Conservation (phyloP, 192 early-diverging fungal genomes). For the Podila epicladia region DNA sequence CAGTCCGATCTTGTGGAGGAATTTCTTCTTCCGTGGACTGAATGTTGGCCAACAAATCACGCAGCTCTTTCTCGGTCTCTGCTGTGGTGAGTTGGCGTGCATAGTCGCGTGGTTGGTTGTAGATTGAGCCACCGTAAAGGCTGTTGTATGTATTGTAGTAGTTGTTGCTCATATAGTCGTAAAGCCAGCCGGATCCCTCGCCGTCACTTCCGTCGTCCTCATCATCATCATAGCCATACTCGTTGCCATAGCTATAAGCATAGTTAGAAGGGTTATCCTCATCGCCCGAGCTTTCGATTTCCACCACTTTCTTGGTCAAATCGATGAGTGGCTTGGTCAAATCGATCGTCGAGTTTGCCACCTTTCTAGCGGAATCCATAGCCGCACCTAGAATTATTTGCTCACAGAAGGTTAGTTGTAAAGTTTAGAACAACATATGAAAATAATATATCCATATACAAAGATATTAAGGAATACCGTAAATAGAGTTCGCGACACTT, state of each 20-base stretch:
- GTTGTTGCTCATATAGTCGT: not conserved
- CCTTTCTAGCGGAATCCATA: not conserved
- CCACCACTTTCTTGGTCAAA: slow-evolving; percentile 27
- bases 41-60: slow-evolving; percentile 47
- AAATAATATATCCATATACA: no score
- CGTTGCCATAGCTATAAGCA: not conserved
- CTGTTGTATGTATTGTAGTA: not conserved
- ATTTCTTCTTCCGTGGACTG: slow-evolving; percentile 42
- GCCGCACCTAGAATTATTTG: slow-evolving; percentile 1
- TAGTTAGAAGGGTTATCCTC: slow-evolving; percentile 6
- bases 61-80: slow-evolving; percentile 47
- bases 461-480: no score
- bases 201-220: not conserved
- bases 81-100: slow-evolving; percentile 7
- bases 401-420: not conserved
- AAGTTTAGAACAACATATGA: slow-evolving; percentile 5
- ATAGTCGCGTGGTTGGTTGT: not conserved
- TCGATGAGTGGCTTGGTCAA: slow-evolving; percentile 20
- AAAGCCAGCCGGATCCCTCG: not conserved
- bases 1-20: slow-evolving; percentile 51
- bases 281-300: slow-evolving; percentile 22
- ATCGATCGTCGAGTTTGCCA: slow-evolving; percentile 23
- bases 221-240: slow-evolving; percentile 8
- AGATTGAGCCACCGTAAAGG: not conserved
- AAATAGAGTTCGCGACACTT: no score